Conservation (phyloP, 2,329 filamentous ascomycete species). For the Amphichorda felina region DNA sequence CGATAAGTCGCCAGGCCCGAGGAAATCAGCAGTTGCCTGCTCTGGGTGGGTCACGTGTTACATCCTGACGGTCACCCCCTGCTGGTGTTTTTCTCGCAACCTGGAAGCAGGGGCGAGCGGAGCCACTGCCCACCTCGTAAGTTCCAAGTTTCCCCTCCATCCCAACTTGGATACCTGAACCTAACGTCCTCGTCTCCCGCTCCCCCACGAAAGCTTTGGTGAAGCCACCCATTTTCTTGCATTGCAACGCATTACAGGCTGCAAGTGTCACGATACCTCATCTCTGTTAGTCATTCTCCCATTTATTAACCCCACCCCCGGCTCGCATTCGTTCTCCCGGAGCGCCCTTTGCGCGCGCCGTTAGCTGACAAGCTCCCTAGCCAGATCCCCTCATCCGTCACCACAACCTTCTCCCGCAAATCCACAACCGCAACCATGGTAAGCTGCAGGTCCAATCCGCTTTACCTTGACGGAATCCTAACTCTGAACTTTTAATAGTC, state of each 20-base stretch:
- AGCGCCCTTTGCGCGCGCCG: not conserved
- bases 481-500: slow-evolving; percentile 29
- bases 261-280: not conserved
- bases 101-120: not conserved
- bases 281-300: not conserved
- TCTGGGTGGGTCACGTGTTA: not conserved
- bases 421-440: slow-evolving; percentile 21
- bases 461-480: slow-evolving; percentile 7
- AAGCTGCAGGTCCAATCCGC: slow-evolving; percentile 11
- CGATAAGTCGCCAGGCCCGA: too few relatives aligned
- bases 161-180: not conserved
- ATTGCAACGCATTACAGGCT: not conserved
- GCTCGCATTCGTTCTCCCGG: not conserved
- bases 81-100: not conserved
- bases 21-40: too few relatives aligned
- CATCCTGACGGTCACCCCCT: not conserved
- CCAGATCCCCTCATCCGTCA: not conserved
- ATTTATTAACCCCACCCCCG: not conserved
- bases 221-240: not conserved
- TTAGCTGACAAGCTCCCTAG: slow-evolving; percentile 1
- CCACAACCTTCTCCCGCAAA: not conserved
- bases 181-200: slow-evolving; percentile 1
- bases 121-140: slow-evolving; percentile 2
- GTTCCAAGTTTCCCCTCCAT: slow-evolving; percentile 3
- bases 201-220: too few relatives aligned